Percentiles rank a stretch among this genome's conserved stretches.
phyloP scores from a whole-genome alignment of 331 rosid species.

The Malus hybrid region DNA sequence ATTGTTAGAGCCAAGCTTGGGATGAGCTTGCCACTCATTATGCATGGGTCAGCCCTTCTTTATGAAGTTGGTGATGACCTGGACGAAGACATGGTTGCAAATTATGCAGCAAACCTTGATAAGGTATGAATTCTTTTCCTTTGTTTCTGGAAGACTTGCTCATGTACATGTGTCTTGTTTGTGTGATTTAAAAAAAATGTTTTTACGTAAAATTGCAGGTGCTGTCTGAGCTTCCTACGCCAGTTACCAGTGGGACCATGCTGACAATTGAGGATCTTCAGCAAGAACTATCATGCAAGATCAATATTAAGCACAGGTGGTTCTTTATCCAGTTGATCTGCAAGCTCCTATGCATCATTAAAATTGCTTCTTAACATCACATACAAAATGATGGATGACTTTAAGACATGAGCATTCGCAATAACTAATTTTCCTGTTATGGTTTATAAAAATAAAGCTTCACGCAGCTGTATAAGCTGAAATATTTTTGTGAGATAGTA shows the following conservation, averaged over 20 bases:
- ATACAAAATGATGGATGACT: background rate
- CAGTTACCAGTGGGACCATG: conserved; percentile 69
- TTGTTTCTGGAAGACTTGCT: background rate
- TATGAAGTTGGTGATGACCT: conserved; percentile 95
- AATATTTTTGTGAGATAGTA: background rate
- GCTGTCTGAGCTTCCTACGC: conserved; percentile 78
- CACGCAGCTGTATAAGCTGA: background rate
- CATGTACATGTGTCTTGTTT: background rate
- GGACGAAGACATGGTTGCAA: conserved; percentile 65
- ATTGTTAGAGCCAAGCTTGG: conserved; percentile 85
- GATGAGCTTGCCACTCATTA: conserved; percentile 76
- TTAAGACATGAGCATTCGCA: background rate
- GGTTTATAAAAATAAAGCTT: background rate
- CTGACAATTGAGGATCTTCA: conserved; percentile 82
- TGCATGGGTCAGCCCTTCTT: conserved; percentile 70
- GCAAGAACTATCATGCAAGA: conserved; percentile 78
- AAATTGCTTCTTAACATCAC: background rate
- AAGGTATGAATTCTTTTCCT: conserved; percentile 46
- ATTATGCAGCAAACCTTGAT: conserved; percentile 77
- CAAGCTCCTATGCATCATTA: background rate
- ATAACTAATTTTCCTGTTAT: background rate
- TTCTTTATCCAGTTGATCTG: background rate
- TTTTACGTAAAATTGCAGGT: conserved; percentile 35
- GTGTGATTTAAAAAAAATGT: background rate
- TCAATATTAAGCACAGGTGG: conserved; percentile 90